These are phyloP conservation scores for Calocybe gangraenosa DNA, from an alignment of 768 basidiomycete species.

Conservation along the genomic window DNA sequence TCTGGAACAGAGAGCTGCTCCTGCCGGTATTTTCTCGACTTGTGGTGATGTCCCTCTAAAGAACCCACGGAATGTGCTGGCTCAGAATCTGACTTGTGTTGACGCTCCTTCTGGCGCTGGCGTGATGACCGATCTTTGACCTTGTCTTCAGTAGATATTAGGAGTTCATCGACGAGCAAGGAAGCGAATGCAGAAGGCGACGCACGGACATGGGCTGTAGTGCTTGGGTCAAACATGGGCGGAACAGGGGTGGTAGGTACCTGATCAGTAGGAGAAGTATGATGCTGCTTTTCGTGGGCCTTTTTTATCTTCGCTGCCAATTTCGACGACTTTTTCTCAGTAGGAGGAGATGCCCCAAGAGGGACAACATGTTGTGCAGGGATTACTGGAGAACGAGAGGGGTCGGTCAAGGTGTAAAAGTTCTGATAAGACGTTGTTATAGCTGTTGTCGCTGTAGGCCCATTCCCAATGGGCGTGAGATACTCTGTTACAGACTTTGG, in stretches of 20 bases:
- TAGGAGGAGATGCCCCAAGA: constrained; percentile 26
- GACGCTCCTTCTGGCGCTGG: constrained; percentile 28
- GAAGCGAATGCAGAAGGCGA: constrained; percentile 77
- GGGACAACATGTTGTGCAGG: constrained; percentile 42
- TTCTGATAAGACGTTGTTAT: constrained; percentile 82
- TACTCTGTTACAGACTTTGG: constrained; percentile 59
- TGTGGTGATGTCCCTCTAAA: constrained; percentile 19
- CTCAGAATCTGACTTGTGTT: constrained; percentile 3
- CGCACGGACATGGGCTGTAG: constrained; percentile 57
- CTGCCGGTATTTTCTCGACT: constrained; percentile 22
- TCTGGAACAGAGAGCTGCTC: constrained; percentile 29
- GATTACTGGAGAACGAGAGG: constrained; percentile 35
- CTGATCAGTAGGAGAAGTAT: constrained; percentile 32
- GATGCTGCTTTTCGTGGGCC: constrained; percentile 40
- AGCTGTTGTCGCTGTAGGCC: constrained; percentile 76
- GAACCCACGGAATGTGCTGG: constrained; percentile 14
- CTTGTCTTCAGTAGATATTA: constrained; percentile 33
- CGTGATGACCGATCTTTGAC: constrained; percentile 20
- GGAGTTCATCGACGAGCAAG: constrained; percentile 56
- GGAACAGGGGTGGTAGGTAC: constrained; percentile 34
- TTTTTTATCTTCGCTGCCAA: constrained; percentile 71
- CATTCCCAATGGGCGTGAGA: constrained; percentile 77
- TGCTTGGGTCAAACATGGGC: constrained; percentile 55
- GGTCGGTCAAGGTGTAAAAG: constrained; percentile 57
- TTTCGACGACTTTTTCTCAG: constrained; percentile 57